phyloP scores from a whole-genome alignment of 2,329 filamentous ascomycete genomes.

The Trichothecium roseum region DNA sequence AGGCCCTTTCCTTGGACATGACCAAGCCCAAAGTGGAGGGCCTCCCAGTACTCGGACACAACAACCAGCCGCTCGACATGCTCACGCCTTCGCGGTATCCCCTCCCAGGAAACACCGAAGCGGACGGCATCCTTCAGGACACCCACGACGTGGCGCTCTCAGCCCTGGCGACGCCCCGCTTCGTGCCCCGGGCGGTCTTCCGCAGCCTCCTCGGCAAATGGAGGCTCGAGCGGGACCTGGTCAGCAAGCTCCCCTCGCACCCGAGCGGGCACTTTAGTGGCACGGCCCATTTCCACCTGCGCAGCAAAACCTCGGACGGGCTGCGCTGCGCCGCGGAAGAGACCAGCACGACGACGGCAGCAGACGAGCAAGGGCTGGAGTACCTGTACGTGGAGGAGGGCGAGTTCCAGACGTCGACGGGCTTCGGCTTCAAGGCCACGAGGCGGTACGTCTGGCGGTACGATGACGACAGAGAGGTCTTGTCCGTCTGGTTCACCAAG shows the following conservation, averaged over 20 bases:
- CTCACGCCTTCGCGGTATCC: slow-evolving; percentile 47
- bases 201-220: slow-evolving; percentile 61
- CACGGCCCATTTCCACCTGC: slow-evolving; percentile 53
- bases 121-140: slow-evolving; percentile 31
- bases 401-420: slow-evolving; percentile 47
- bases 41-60: slow-evolving; percentile 24
- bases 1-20: slow-evolving; percentile 43
- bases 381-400: slow-evolving; percentile 63
- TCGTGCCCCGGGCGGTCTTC: slow-evolving; percentile 58
- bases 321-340: slow-evolving; percentile 20
- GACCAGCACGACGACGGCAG: slow-evolving; percentile 1
- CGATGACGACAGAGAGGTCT: slow-evolving; percentile 42
- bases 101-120: slow-evolving; percentile 18
- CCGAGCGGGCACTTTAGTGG: slow-evolving; percentile 57
- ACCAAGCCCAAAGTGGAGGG: slow-evolving; percentile 16
- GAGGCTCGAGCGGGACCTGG: slow-evolving; percentile 49
- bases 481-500: slow-evolving; percentile 67
- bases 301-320: slow-evolving; percentile 46
- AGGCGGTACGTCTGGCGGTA: slow-evolving; percentile 67
- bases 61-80: slow-evolving; percentile 36
- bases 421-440: slow-evolving; percentile 47
- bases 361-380: slow-evolving; percentile 35
- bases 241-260: slow-evolving; percentile 42
- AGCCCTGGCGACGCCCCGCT: slow-evolving; percentile 33
- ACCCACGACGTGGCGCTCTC: slow-evolving; percentile 30